Percentiles rank a stretch among this genome's conserved stretches.
Evolutionary conservation across 2,329 filamentous ascomycete species (phyloP).

Genomic region (Neonectria punicea): DNA sequence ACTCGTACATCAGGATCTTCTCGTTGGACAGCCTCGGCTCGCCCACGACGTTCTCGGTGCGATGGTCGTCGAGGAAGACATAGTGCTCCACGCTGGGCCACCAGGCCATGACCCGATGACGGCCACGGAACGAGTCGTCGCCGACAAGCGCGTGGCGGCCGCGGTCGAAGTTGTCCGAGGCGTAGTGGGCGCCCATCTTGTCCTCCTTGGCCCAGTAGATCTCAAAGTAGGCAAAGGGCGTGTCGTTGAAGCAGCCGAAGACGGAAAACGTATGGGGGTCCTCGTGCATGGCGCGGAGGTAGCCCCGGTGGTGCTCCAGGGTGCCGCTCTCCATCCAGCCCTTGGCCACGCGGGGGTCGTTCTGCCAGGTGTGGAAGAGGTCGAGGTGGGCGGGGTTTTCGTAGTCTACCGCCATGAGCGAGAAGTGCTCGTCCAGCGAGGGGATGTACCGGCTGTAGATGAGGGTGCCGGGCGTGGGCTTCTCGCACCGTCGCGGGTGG

Average conservation of each 20-base stretch:
- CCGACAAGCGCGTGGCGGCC: slow-evolving; percentile 68
- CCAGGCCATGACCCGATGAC: slow-evolving; percentile 69
- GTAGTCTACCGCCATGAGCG: slow-evolving; percentile 75
- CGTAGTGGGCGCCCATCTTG: slow-evolving; percentile 66
- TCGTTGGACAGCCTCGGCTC: slow-evolving; percentile 78
- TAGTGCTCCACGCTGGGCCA: slow-evolving; percentile 71
- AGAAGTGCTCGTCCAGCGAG: slow-evolving; percentile 77
- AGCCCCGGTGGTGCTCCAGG: slow-evolving; percentile 75
- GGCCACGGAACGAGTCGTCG: slow-evolving; percentile 67
- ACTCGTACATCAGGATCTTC: slow-evolving; percentile 77
- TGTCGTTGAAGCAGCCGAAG: slow-evolving; percentile 75
- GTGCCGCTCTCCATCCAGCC: slow-evolving; percentile 83
- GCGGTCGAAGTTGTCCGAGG: slow-evolving; percentile 65
- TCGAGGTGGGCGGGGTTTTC: slow-evolving; percentile 68
- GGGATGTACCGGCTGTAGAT: slow-evolving; percentile 82
- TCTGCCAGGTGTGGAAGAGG: slow-evolving; percentile 82
- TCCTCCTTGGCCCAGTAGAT: slow-evolving; percentile 66
- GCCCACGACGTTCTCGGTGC: slow-evolving; percentile 67
- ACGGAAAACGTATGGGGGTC: slow-evolving; percentile 76
- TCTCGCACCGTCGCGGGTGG: slow-evolving; percentile 75
- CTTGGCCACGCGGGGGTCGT: slow-evolving; percentile 79
- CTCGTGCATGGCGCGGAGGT: slow-evolving; percentile 71
- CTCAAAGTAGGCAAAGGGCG: slow-evolving; percentile 78
- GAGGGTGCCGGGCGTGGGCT: slow-evolving; percentile 72
- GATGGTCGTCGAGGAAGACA: slow-evolving; percentile 68